A percentile compares a stretch with the other conserved stretches of the same genome.
phyloP scores from a whole-genome alignment of 2,329 filamentous ascomycete genomes.

The Plectosphaerella plurivora region DNA sequence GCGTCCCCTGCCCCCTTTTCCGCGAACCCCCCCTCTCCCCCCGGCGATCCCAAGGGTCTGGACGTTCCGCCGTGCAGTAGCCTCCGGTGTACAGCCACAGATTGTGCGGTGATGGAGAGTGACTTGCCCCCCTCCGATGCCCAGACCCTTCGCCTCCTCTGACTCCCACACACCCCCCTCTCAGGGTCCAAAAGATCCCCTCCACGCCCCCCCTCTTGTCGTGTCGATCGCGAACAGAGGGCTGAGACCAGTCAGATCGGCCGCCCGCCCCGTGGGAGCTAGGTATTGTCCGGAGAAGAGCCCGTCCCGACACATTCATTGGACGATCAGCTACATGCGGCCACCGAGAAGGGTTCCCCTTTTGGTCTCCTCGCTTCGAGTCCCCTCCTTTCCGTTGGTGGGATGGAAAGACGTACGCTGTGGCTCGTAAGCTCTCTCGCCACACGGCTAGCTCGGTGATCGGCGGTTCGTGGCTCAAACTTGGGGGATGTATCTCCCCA shows the following conservation, averaged over 20 bases:
- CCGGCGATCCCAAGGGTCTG: slow-evolving; percentile 13
- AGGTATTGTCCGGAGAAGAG: too few relatives aligned
- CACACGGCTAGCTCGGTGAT: neutral
- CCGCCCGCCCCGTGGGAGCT: too few relatives aligned
- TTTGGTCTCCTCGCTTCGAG: too few relatives aligned
- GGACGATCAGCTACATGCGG: too few relatives aligned
- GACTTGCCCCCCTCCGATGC: slow-evolving; percentile 8
- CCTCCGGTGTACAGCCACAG: neutral
- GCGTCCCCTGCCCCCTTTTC: neutral
- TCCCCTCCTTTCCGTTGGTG: neutral
- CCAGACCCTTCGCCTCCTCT: slow-evolving; percentile 2
- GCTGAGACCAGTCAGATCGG: too few relatives aligned
- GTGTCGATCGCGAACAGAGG: too few relatives aligned
- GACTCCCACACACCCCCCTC: neutral
- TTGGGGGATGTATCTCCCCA: neutral
- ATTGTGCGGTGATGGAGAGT: slow-evolving; percentile 11
- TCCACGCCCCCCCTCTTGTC: too few relatives aligned
- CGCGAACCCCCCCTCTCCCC: neutral
- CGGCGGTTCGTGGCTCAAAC: neutral
- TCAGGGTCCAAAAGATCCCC: neutral
- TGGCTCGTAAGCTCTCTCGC: neutral
- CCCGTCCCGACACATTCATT: too few relatives aligned
- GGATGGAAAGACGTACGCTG: neutral
- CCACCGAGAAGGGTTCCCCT: too few relatives aligned
- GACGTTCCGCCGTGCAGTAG: slow-evolving; percentile 3